phyloP scores from a whole-genome alignment of 495 filamentous ascomycete genomes.

The Clohesyomyces aquaticus region DNA sequence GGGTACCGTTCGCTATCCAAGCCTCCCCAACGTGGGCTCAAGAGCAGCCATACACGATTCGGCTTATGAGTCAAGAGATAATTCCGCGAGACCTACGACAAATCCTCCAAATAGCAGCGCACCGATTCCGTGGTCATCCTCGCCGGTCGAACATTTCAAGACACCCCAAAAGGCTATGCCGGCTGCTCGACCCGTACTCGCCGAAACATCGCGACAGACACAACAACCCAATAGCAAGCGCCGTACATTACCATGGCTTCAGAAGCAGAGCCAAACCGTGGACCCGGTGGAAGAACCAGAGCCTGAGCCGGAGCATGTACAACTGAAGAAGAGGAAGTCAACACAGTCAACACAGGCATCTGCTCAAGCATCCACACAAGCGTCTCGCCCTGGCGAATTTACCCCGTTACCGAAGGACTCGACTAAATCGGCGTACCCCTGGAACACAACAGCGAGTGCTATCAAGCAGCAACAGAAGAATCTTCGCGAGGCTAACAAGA shows the following conservation, averaged over 20 bases:
- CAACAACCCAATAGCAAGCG: slow-evolving; percentile 46
- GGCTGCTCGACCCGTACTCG: slow-evolving; percentile 32
- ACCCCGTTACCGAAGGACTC: slow-evolving; percentile 50
- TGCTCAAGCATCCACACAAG: too few relatives aligned
- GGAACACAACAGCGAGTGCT: slow-evolving; percentile 82
- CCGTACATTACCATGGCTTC: slow-evolving; percentile 61
- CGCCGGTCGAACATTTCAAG: slow-evolving; percentile 58
- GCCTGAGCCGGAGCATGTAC: slow-evolving; percentile 22
- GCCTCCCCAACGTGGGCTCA: slow-evolving; percentile 49
- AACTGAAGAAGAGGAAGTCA: slow-evolving; percentile 35
- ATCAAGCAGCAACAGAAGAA: slow-evolving; percentile 81
- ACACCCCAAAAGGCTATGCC: slow-evolving; percentile 42
- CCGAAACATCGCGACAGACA: background rate
- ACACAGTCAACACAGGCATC: too few relatives aligned
- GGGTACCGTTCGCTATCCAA: slow-evolving; percentile 52
- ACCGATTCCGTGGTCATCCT: slow-evolving; percentile 67
- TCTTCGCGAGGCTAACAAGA: slow-evolving; percentile 67
- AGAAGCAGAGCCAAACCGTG: slow-evolving; percentile 42
- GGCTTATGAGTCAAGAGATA: background rate
- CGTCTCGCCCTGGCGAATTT: slow-evolving; percentile 36
- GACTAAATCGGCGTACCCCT: slow-evolving; percentile 53
- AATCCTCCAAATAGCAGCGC: slow-evolving; percentile 53
- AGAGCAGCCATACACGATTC: slow-evolving; percentile 16
- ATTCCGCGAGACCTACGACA: slow-evolving; percentile 40
- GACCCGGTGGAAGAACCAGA: slow-evolving; percentile 43